phyloP scores from a whole-genome alignment of 352 stramenopile species.

The Aphanomyces euteiches region DNA sequence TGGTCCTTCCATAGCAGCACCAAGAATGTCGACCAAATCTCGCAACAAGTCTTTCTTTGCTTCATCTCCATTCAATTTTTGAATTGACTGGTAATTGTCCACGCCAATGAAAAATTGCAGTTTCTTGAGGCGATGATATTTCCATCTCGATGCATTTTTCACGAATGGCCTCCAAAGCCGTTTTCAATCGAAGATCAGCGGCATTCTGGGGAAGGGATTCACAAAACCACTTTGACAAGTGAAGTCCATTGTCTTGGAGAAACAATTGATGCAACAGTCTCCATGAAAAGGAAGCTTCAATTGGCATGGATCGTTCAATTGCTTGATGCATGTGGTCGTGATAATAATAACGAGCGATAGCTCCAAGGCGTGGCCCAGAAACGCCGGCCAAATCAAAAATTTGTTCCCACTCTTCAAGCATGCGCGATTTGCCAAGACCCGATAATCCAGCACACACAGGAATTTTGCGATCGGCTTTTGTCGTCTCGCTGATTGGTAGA shows the following conservation, averaged over 20 bases:
- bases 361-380: not conserved
- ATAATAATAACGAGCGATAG: not conserved
- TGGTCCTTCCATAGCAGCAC: not conserved
- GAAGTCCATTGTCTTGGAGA: not conserved
- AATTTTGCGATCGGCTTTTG: not conserved
- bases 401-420: not conserved
- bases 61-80: not conserved
- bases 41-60: not conserved
- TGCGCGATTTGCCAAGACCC: not conserved
- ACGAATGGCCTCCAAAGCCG: not conserved
- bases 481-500: not conserved
- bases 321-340: not conserved
- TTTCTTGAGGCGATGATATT: not conserved
- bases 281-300: constrained; percentile 8
- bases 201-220: not conserved
- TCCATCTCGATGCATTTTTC: not conserved
- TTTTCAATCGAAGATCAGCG: not conserved
- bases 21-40: not conserved
- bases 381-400: constrained; percentile 3
- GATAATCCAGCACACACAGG: constrained; percentile 1
- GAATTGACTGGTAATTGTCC: not conserved
- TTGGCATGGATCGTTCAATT: not conserved
- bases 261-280: not conserved
- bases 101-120: not conserved
- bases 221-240: not conserved